Percentiles rank a stretch among this genome's conserved stretches.
Evolutionary conservation across 768 basidiomycete species (phyloP).

Genomic region (Mycena floridula): DNA sequence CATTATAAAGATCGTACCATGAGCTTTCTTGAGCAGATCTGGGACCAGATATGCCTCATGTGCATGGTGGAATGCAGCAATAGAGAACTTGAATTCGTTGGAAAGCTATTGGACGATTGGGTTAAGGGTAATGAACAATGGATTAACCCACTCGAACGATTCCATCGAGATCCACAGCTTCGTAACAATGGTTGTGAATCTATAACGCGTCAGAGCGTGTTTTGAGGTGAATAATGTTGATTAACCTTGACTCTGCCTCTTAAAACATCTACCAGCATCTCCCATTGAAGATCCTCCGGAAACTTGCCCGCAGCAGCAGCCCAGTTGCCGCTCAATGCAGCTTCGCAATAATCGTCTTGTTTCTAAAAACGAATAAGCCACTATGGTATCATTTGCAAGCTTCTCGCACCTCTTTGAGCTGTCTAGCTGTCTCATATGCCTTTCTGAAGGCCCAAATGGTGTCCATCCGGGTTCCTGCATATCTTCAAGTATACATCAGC

Average conservation of each 20-base stretch:
- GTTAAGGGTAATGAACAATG: not conserved
- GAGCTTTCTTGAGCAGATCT: constrained; percentile 65
- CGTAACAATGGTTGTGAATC: constrained; percentile 55
- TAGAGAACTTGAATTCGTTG: constrained; percentile 63
- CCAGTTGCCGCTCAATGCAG: constrained; percentile 44
- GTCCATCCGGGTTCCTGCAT: constrained; percentile 44
- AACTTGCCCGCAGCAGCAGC: constrained; percentile 40
- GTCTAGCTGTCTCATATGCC: constrained; percentile 54
- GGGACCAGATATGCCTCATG: constrained; percentile 84
- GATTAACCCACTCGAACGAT: constrained; percentile 46
- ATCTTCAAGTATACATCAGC: not conserved
- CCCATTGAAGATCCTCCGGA: constrained; percentile 67
- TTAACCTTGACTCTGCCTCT: constrained; percentile 75
- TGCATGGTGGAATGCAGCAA: constrained; percentile 75
- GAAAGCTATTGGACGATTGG: constrained; percentile 28
- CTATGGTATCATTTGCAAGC: constrained; percentile 48
- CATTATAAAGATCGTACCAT: constrained; percentile 27
- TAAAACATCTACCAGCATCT: constrained; percentile 70
- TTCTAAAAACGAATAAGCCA: constrained; percentile 54
- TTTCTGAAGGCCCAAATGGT: constrained; percentile 59
- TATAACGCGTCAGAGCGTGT: too few species aligned
- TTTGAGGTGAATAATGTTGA: too few species aligned
- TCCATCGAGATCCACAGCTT: constrained; percentile 64
- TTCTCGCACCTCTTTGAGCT: constrained; percentile 43
- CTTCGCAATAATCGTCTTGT: constrained; percentile 59